Conservation (phyloP, 257 asterid genomes). For the Nicotiana obtusifolia region DNA sequence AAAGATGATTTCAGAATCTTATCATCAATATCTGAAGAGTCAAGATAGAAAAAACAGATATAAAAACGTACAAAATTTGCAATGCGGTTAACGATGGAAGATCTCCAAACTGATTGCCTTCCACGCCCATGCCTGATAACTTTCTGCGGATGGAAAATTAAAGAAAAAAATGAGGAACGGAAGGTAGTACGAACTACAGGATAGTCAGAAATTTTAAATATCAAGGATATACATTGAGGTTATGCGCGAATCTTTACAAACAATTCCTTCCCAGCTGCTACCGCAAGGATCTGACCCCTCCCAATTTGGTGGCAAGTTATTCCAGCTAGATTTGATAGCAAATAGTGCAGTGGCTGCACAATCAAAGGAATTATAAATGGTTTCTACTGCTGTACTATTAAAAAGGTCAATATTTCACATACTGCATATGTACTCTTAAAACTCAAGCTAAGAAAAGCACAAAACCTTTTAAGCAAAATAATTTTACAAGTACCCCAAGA, state of each 20-base stretch:
- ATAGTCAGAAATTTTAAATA: not conserved
- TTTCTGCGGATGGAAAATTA: conserved; percentile 36
- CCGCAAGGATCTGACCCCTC: conserved; percentile 77
- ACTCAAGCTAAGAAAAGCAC: not conserved
- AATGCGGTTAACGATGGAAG: conserved; percentile 54
- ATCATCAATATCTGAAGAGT: not conserved
- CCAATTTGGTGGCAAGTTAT: conserved; percentile 87
- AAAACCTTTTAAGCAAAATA: not conserved
- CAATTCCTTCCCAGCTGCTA: conserved; percentile 65
- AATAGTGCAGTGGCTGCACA: conserved; percentile 61
- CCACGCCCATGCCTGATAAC: conserved; percentile 53
- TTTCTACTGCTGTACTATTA: not conserved
- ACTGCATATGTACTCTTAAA: not conserved
- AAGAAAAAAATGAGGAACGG: not conserved
- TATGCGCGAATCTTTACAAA: conserved; percentile 52
- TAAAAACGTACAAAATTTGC: conserved; percentile 47
- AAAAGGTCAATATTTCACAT: not conserved
- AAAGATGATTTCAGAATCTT: not conserved
- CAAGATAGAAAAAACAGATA: conserved; percentile 8
- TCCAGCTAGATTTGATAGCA: conserved; percentile 65
- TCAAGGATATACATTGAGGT: conserved; percentile 51
- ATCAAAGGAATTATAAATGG: not conserved
- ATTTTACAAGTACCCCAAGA: not conserved
- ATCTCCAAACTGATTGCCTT: conserved; percentile 54
- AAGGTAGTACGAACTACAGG: not conserved